Percentiles rank a stretch among this genome's conserved stretches.
Evolutionary conservation across 1,284 basidiomycete genomes (phyloP).

Genomic region (Xerocomus amazonicus): DNA sequence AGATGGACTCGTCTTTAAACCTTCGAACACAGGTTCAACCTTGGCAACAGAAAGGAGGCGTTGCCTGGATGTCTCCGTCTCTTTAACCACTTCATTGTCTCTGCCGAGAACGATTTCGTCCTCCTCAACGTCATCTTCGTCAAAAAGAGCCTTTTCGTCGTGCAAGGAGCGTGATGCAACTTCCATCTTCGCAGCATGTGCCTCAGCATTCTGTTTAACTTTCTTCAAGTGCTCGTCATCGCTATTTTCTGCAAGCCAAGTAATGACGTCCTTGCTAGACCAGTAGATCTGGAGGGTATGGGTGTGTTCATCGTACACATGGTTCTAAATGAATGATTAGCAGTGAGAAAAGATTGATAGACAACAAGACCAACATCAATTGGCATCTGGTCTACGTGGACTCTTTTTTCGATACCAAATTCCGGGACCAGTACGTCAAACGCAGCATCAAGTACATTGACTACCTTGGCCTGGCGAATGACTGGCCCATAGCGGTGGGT

Average conservation of each 20-base stretch:
- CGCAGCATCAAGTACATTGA: conserved; percentile 90
- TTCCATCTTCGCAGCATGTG: conserved; percentile 84
- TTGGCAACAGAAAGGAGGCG: conserved; percentile 73
- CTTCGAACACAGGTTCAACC: conserved; percentile 73
- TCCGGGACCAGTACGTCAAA: conserved; percentile 94
- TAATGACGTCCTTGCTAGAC: conserved; percentile 89
- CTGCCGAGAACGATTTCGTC: conserved; percentile 79
- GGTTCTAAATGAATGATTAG: conserved; percentile 54
- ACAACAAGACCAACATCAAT: conserved; percentile 65
- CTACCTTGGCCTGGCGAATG: conserved; percentile 87
- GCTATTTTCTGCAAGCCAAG: conserved; percentile 89
- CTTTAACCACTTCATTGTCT: conserved; percentile 40
- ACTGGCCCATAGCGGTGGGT: conserved; percentile 95
- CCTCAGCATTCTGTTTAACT: conserved; percentile 84
- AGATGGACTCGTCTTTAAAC: conserved; percentile 62
- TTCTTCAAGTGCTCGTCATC: conserved; percentile 93
- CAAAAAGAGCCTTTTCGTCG: conserved; percentile 85
- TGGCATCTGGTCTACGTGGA: conserved; percentile 98
- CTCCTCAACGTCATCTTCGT: conserved; percentile 77
- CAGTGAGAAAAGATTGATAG: background rate
- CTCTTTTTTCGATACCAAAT: conserved; percentile 96
- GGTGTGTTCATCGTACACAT: conserved; percentile 90
- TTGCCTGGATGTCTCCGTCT: conserved; percentile 68
- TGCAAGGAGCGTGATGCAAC: conserved; percentile 75
- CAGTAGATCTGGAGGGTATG: conserved; percentile 90